Evolutionary conservation across 23 red algal genomes (phyloP).

Genomic region (Agarophyton chilense): DNA sequence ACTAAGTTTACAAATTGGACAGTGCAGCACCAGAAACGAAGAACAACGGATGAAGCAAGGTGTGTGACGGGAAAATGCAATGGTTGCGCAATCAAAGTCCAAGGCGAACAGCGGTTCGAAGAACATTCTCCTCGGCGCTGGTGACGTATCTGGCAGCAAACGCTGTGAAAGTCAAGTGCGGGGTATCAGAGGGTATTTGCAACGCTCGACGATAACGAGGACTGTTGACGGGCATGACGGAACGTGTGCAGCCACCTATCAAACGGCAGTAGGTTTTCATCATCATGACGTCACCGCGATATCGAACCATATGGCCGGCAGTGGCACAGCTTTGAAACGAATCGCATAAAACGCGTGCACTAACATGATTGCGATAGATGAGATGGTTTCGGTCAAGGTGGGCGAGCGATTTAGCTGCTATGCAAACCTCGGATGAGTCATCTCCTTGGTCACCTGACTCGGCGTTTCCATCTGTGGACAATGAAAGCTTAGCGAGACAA

Average conservation of each 20-base stretch:
- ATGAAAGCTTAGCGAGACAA: background rate
- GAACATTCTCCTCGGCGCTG: conserved; percentile 3
- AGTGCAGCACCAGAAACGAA: too few relatives aligned
- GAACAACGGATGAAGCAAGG: too few relatives aligned
- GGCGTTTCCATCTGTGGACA: background rate
- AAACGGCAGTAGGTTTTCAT: conserved; percentile 26
- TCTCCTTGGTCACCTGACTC: background rate
- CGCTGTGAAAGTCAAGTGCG: background rate
- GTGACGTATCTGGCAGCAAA: conserved; percentile 28
- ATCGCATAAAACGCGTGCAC: conserved; percentile 26
- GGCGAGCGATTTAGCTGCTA: conserved; percentile 10
- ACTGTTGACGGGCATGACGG: conserved; percentile 14
- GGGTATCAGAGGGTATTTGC: background rate
- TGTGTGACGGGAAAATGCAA: too few relatives aligned
- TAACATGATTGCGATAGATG: background rate
- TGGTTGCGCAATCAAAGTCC: conserved; percentile 20
- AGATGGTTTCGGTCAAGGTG: background rate
- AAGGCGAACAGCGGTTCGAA: background rate
- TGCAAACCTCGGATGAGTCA: conserved; percentile 22
- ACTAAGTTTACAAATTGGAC: too few relatives aligned
- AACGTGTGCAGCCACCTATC: background rate
- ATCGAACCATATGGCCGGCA: conserved; percentile 31
- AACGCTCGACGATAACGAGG: background rate
- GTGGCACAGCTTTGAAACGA: conserved; percentile 16
- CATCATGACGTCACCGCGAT: conserved; percentile 29